Base-by-base conservation (phyloP, 148 eudicot species). In the Amaranthus cruentus region DNA sequence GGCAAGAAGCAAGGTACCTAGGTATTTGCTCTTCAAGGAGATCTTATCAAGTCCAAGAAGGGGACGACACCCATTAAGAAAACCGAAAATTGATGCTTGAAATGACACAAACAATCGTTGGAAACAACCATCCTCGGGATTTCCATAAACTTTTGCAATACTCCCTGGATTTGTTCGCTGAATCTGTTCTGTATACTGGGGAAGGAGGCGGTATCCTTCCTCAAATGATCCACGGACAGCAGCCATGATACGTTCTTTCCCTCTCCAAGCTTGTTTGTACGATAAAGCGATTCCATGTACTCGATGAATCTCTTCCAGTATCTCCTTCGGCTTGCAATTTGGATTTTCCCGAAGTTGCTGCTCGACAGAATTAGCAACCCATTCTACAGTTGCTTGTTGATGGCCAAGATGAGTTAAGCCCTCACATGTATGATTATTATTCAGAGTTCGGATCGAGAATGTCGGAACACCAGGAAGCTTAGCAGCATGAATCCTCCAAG, bases 261-360 rank as follows among this genome's bases (percentile, higher is more conserved):
- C 92, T 76, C 96, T 84, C 92, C 96, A 90, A 9, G 96, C 96
- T 85, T 90, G 92, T 81, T 88, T 90, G 81, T 90, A 90, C 4
- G 96, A 87, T 62, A 90, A 73, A 47, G 96, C 85, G 76, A 90
- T 88, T 51, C 96, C 96, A 76, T 90, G 92, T 72, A 75, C 85
- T 44, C 90, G 83, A 44, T 88, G 92, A 61, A 88, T 88, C 78
- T 88, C 90, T 75, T 90, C 92, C 9, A 90, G 72, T 68, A 90
- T 88, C 82, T 90, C 96, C 76, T 90, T 90, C 61, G 92, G 96
- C 81, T 85, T 90, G 87, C 58, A 87, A 65, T 87, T 77, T 9
- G 96, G 96, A 71, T 88, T 90, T 78, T 90, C 92, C 79, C 77
- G 81, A 50, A 90, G 87, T 50, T 77, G 75, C 62, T 84, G 83